Evolutionary conservation across 129 eudicot genomes (phyloP).

Genomic region (Artemisia tridentata): DNA sequence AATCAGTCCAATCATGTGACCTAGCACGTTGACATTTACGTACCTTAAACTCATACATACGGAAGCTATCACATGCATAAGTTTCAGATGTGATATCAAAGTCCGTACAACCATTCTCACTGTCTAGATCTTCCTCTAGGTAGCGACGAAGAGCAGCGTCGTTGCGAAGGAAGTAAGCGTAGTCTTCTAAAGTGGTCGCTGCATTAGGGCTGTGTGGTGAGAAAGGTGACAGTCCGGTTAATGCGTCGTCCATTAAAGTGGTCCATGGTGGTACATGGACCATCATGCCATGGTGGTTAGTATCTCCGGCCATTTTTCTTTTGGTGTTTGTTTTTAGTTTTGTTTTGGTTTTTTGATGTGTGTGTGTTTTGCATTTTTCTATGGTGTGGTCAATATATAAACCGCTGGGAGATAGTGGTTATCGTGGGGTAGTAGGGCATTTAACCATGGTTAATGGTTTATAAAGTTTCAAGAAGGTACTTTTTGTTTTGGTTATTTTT

Average conservation of each 20-base stretch:
- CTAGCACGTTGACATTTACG: conserved; percentile 63
- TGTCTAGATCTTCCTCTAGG: conserved; percentile 35
- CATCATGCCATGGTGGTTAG: conserved; percentile 41
- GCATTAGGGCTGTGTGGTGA: conserved; percentile 37
- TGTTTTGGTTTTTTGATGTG: conserved; percentile 9
- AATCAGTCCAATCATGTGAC: conserved; percentile 94
- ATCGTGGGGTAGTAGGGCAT: conserved; percentile 30
- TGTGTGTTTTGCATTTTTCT: neutral
- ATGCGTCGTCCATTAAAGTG: conserved; percentile 27
- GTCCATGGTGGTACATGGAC: conserved; percentile 70
- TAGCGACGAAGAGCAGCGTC: conserved; percentile 54
- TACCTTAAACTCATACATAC: conserved; percentile 78
- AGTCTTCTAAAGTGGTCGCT: conserved; percentile 39
- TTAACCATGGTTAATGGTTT: conserved; percentile 47
- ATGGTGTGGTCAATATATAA: conserved; percentile 44
- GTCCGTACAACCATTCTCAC: conserved; percentile 13
- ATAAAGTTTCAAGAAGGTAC: too few species aligned
- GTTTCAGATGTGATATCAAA: conserved; percentile 41
- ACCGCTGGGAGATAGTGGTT: conserved; percentile 43
- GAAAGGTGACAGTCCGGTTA: conserved; percentile 37
- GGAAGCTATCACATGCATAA: conserved; percentile 56
- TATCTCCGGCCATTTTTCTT: conserved; percentile 63
- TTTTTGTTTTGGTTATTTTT: too few species aligned
- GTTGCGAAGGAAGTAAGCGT: conserved; percentile 41
- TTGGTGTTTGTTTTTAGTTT: conserved; percentile 5